A percentile compares a stretch with the other conserved stretches of the same genome.
phyloP scores from a whole-genome alignment of 2,329 filamentous ascomycete genomes.

The Trichoderma polysporum region DNA sequence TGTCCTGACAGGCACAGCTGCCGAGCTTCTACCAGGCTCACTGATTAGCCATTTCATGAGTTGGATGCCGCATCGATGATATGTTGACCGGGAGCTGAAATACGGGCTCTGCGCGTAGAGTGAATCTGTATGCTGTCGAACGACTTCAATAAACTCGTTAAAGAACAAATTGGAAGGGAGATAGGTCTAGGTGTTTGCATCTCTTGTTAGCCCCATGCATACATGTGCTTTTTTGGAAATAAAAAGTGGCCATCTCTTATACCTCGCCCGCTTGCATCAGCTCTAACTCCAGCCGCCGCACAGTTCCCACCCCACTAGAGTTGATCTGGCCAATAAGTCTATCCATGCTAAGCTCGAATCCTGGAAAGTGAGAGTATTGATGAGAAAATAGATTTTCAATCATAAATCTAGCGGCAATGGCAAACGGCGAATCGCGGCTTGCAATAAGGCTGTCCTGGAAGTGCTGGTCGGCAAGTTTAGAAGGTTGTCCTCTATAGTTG shows the following conservation, averaged over 20 bases:
- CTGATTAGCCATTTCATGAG: conserved; percentile 43
- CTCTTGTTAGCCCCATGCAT: conserved; percentile 23
- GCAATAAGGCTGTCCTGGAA: conserved; percentile 34
- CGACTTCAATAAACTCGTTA: conserved; percentile 42
- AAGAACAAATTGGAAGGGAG: conserved; percentile 40
- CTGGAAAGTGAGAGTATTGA: conserved; percentile 34
- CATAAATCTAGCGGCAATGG: conserved; percentile 38
- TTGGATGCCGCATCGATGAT: conserved; percentile 43
- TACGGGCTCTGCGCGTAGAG: conserved; percentile 39
- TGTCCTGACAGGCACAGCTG: not conserved
- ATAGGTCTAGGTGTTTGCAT: conserved; percentile 29
- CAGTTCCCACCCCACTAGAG: conserved; percentile 39
- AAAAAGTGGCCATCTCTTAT: not conserved
- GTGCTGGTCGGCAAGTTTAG: conserved; percentile 45
- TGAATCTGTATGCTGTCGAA: conserved; percentile 43
- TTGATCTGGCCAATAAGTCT: conserved; percentile 38
- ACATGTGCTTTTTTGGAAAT: not conserved
- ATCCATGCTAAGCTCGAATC: conserved; percentile 36
- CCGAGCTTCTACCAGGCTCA: not conserved
- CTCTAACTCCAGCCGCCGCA: conserved; percentile 52
- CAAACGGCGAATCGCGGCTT: conserved; percentile 34
- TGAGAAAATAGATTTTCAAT: conserved; percentile 37
- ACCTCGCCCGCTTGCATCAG: conserved; percentile 53
- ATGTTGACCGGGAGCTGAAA: conserved; percentile 38
- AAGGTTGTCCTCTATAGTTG: conserved; percentile 38